Evolutionary conservation across 1,139 yeast genomes (phyloP), one percentile per base, ranked within the genome.

Genomic region (Eremothecium cymbalariae): DNA sequence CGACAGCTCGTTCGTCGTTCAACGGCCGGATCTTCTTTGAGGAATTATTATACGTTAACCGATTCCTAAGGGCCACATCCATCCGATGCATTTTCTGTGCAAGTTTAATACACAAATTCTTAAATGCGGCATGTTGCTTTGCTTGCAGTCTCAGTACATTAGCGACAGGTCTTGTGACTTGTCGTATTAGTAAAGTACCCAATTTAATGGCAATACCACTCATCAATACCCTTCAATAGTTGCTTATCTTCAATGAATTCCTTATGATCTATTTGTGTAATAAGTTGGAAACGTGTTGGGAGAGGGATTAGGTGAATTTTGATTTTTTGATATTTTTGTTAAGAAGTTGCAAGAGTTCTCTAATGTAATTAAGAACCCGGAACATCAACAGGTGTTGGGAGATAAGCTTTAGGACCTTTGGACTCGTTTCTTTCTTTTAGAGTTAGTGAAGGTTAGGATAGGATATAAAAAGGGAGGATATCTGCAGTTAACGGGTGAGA

Each of bases 161-260:
- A 61, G 94, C 88, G 31, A 85, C 70, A 1, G 95, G 95, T 52
- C 83, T 82, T 25, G 95, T 80, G 27, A 84, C 65, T 20, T 94
- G 85, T 44, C 93, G 63, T 11, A 84, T 74, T 40, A 83, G 65
- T 40, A 85, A 66, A 25, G 93, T 72, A 8, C 90, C 76, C 47
- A 85, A 63, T 55, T 85, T 85, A 34, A 84, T 67, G 8, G 93
- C 88, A 27, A 84, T 42, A 3, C 51, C 48, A 37, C 60, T 55
- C 60, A 55, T 53, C n/a, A 9, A 8, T 13, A 11, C n/a, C 24
- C 24, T 17, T 22, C n/a, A 8, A 15, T 12, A 9, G 23, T 25
- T 29, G 22, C 18, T 3, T 22, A 37, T 19, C 15, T 40, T 8
- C 30, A 43, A 2, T 39, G 35, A 25, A 3, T 3, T 13, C 8